phyloP scores from a whole-genome alignment of 2,329 filamentous ascomycete species.

The Aspergillus hiratsukae region DNA sequence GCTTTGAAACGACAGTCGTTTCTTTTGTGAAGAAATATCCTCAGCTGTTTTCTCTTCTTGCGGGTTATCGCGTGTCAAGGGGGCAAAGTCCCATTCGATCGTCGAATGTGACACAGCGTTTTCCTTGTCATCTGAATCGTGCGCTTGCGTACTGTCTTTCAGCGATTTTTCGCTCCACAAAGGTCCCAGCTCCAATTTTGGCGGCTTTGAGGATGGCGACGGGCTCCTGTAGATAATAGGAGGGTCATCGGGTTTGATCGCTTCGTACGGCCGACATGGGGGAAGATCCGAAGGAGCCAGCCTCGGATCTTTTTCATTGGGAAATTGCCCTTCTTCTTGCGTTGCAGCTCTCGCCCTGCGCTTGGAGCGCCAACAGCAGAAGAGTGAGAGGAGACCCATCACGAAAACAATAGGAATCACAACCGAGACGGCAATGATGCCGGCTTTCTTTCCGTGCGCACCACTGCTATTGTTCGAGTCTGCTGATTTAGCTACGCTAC shows the following conservation, averaged over 20 bases:
- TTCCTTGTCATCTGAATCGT: conserved; percentile 18
- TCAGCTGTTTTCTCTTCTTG: conserved; percentile 19
- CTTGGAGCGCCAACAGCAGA: conserved; percentile 33
- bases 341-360: conserved; percentile 17
- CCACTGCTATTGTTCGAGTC: conserved; percentile 13
- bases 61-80: conserved; percentile 18
- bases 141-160: conserved; percentile 15
- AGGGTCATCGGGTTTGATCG: conserved; percentile 15
- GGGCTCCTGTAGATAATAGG: conserved; percentile 20
- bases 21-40: conserved; percentile 19
- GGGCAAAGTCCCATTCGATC: conserved; percentile 27
- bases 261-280: conserved; percentile 23
- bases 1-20: conserved; percentile 25
- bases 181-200: conserved; percentile 32
- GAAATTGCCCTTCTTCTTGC: conserved; percentile 18
- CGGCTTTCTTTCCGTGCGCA: conserved; percentile 28
- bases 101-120: conserved; percentile 24
- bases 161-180: conserved; percentile 29
- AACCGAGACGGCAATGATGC: conserved; percentile 35
- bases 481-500: conserved; percentile 14
- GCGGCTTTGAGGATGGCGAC: conserved; percentile 26
- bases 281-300: conserved; percentile 20
- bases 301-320: conserved; percentile 19
- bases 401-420: conserved; percentile 32
- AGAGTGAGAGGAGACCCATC: conserved; percentile 25